A percentile compares a stretch with the other conserved stretches of the same genome.
Evolutionary conservation across 441 rosid species (phyloP).

Genomic region (Corymbia citriodora): DNA sequence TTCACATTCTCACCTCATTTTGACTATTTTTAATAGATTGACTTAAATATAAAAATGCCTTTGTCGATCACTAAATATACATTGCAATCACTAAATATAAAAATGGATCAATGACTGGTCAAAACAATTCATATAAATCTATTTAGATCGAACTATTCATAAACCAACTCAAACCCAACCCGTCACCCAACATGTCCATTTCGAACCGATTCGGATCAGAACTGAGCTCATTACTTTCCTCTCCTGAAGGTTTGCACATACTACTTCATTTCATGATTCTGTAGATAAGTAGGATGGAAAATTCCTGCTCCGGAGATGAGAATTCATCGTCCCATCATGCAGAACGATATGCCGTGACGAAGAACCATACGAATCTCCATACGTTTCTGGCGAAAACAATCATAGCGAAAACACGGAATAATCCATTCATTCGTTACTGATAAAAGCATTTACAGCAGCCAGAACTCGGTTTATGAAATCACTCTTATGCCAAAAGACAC

Average conservation of each 20-base stretch:
- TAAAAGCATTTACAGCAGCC: neutral
- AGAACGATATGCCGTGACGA: neutral
- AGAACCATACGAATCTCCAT: neutral
- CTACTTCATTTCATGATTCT: neutral
- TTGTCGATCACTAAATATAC: no score
- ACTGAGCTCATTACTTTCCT: neutral
- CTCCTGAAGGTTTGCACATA: neutral
- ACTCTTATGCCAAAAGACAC: neutral
- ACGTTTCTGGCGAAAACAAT: neutral
- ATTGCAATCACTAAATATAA: no score
- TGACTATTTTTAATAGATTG: no score
- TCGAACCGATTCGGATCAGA: neutral
- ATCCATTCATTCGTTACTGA: neutral
- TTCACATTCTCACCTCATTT: no score
- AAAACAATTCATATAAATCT: no score
- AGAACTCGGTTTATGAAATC: neutral
- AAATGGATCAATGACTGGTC: no score
- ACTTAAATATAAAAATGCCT: no score
- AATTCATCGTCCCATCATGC: neutral
- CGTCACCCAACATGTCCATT: no score
- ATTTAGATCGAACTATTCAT: no score
- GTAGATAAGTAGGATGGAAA: neutral
- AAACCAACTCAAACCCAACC: no score
- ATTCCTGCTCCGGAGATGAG: neutral
- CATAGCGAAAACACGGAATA: neutral